phyloP scores from a whole-genome alignment of 768 basidiomycete genomes.

The Mycena galericulata region DNA sequence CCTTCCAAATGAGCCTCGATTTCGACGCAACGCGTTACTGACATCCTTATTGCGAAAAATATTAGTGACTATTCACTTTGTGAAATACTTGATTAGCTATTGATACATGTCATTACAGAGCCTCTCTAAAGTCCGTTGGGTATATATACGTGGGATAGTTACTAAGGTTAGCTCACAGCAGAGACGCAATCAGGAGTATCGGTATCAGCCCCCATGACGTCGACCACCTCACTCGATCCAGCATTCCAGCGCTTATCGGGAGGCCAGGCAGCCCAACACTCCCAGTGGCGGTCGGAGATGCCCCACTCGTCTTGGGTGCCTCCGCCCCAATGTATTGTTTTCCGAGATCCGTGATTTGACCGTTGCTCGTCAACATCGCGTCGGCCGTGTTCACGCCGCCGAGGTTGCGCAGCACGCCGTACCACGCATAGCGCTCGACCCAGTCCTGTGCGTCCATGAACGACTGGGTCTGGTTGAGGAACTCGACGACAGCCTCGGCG shows the following conservation, averaged over 20 bases:
- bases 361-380: conserved; percentile 55
- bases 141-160: not conserved
- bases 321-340: conserved; percentile 57
- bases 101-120: not conserved
- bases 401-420: conserved; percentile 65
- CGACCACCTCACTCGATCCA: conserved; percentile 10
- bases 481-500: conserved; percentile 54
- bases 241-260: conserved; percentile 1
- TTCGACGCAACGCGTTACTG: too few relatives aligned
- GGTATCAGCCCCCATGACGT: conserved; percentile 7
- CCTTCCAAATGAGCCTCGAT: too few relatives aligned
- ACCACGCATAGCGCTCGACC: conserved; percentile 74
- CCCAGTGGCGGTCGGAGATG: conserved; percentile 10
- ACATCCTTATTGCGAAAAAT: too few relatives aligned
- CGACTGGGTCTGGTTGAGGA: conserved; percentile 63
- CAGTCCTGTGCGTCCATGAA: conserved; percentile 66
- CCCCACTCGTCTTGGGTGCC: conserved; percentile 32
- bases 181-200: not conserved
- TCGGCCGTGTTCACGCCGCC: conserved; percentile 64
- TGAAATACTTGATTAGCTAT: too few relatives aligned
- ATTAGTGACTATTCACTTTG: too few relatives aligned
- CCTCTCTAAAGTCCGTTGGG: conserved; percentile 1
- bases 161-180: conserved; percentile 16
- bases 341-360: conserved; percentile 61
- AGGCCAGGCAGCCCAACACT: conserved; percentile 11